phyloP scores from a whole-genome alignment of 2,329 filamentous ascomycete genomes.

The Claviceps sp. region DNA sequence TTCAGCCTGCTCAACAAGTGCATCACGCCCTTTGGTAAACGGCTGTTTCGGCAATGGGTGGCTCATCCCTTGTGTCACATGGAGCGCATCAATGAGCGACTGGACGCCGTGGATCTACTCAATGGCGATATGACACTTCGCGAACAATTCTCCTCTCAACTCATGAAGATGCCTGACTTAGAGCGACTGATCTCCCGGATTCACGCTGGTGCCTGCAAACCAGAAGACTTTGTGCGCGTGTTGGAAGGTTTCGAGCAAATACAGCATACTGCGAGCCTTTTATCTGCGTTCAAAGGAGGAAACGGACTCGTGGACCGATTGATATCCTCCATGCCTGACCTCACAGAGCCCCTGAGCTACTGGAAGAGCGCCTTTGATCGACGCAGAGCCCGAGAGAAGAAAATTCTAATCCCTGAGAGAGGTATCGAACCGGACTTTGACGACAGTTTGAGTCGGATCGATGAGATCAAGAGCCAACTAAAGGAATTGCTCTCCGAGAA shows the following conservation, averaged over 20 bases:
- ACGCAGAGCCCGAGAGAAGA: slow-evolving; percentile 61
- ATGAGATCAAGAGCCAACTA: slow-evolving; percentile 61
- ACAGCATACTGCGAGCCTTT: slow-evolving; percentile 77
- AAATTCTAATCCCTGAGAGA: slow-evolving; percentile 69
- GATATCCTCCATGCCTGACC: slow-evolving; percentile 72
- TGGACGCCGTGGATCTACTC: slow-evolving; percentile 87
- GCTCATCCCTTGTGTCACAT: slow-evolving; percentile 88
- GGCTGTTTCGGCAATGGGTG: slow-evolving; percentile 91
- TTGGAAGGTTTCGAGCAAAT: slow-evolving; percentile 97
- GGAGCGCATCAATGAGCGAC: slow-evolving; percentile 75
- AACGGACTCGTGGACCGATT: slow-evolving; percentile 76
- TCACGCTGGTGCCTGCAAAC: slow-evolving; percentile 78
- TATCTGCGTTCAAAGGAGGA: slow-evolving; percentile 60
- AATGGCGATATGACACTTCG: slow-evolving; percentile 71
- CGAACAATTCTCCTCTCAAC: slow-evolving; percentile 76
- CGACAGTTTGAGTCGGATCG: slow-evolving; percentile 61
- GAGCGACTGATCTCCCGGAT: slow-evolving; percentile 89
- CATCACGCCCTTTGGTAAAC: slow-evolving; percentile 92
- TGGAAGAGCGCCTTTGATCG: slow-evolving; percentile 93
- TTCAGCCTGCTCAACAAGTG: slow-evolving; percentile 88
- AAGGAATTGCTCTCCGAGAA: slow-evolving; percentile 57
- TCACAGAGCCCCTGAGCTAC: slow-evolving; percentile 58
- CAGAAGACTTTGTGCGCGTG: slow-evolving; percentile 85
- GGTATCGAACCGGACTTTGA: slow-evolving; percentile 92
- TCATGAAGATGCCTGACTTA: slow-evolving; percentile 85